These are phyloP conservation scores for Tricholoma terreum DNA, from an alignment of 768 basidiomycete species.

Conservation along the genomic window DNA sequence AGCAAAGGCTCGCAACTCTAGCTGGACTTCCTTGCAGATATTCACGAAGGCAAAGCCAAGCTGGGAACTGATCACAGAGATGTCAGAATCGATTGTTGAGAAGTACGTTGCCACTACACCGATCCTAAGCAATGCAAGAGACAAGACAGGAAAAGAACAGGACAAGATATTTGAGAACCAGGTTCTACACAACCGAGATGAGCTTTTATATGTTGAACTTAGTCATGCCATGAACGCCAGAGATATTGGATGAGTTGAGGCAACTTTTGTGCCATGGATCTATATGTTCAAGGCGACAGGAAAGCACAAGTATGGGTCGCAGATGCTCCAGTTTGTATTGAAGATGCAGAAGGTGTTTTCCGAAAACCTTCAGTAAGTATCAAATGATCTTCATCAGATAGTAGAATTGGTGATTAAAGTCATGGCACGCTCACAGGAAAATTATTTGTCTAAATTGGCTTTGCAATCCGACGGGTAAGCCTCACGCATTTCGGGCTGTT, in stretches of 20 bases:
- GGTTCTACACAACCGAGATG: constrained; percentile 17
- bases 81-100: constrained; percentile 12
- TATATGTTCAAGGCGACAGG: constrained; percentile 24
- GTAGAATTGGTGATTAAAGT: not conserved
- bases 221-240: constrained; percentile 23
- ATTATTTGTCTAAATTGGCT: constrained; percentile 27
- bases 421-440: constrained; percentile 1
- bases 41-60: constrained; percentile 22
- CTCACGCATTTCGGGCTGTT: constrained; percentile 10
- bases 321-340: constrained; percentile 19
- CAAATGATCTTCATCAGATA: not conserved
- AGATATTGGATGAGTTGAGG: constrained; percentile 32
- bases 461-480: constrained; percentile 32
- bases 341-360: constrained; percentile 21
- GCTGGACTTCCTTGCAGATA: constrained; percentile 8
- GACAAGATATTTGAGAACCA: constrained; percentile 19
- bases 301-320: constrained; percentile 28
- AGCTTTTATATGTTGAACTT: constrained; percentile 30
- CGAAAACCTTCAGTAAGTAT: constrained; percentile 5
- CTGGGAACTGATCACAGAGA: constrained; percentile 11
- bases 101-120: constrained; percentile 7
- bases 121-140: not conserved
- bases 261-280: constrained; percentile 23
- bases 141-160: not conserved
- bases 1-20: constrained; percentile 6